These are phyloP conservation scores for Tylopilus orsonianus DNA, from an alignment of 1,284 basidiomycete species.

Conservation along the genomic window DNA sequence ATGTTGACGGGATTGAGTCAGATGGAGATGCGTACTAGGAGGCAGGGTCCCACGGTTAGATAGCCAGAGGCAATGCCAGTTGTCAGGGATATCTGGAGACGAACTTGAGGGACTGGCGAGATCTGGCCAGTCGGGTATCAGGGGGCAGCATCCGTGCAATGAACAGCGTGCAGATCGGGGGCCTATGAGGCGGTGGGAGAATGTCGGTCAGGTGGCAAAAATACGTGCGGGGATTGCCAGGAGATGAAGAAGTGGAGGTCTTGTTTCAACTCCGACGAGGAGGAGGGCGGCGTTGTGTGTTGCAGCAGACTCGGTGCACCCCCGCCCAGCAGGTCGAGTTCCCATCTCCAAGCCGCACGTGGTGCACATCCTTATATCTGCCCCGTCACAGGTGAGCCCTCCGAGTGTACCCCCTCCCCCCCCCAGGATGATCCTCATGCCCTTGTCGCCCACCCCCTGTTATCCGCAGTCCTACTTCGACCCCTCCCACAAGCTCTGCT, in stretches of 20 bases:
- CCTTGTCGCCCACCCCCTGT: slow-evolving; percentile 16
- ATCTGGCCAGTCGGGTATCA: too few relatives aligned
- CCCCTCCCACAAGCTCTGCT: slow-evolving; percentile 13
- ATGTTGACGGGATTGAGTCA: background rate
- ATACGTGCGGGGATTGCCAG: too few relatives aligned
- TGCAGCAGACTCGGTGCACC: too few relatives aligned
- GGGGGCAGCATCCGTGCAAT: background rate
- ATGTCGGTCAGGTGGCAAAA: slow-evolving; percentile 4
- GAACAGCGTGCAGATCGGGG: too few relatives aligned
- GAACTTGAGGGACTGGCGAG: too few relatives aligned
- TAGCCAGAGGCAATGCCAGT: background rate
- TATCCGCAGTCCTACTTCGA: slow-evolving; percentile 26
- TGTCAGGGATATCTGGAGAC: background rate
- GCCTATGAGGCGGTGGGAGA: background rate
- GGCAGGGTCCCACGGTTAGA: background rate
- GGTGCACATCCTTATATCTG: slow-evolving; percentile 1
- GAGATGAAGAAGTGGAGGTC: background rate
- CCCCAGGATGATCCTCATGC: slow-evolving; percentile 16
- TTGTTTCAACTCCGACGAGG: slow-evolving; percentile 2
- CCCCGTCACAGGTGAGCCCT: too few relatives aligned
- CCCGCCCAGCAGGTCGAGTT: background rate
- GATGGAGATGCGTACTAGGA: too few relatives aligned
- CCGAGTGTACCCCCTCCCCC: background rate
- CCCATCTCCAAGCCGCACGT: slow-evolving; percentile 9
- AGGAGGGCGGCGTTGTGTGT: too few relatives aligned